A percentile compares a stretch with the other conserved stretches of the same genome.
Evolutionary conservation across 306 rosid genomes (phyloP).

Genomic region (Albizia julibrissin): DNA sequence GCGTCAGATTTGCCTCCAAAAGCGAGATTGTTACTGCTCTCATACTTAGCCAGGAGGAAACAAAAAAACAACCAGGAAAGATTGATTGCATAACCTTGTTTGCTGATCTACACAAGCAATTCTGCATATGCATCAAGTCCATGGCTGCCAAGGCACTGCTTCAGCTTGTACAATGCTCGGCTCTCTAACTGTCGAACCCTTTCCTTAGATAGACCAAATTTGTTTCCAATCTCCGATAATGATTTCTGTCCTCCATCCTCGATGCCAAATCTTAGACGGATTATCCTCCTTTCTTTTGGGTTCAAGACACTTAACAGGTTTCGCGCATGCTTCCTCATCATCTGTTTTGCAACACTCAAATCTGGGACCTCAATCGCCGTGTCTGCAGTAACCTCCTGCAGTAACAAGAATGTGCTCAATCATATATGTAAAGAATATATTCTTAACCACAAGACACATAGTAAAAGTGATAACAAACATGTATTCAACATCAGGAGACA

Average conservation of each 20-base stretch:
- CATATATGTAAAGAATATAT: not conserved
- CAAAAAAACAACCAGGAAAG: constrained; percentile 11
- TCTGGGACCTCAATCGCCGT: constrained; percentile 63
- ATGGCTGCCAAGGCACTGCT: constrained; percentile 57
- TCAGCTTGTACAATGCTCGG: constrained; percentile 73
- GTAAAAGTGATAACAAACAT: not conserved
- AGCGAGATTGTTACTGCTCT: constrained; percentile 25
- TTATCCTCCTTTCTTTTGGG: constrained; percentile 67
- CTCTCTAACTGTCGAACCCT: constrained; percentile 69
- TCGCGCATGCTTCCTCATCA: constrained; percentile 78
- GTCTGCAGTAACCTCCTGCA: constrained; percentile 92
- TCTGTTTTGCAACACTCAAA: constrained; percentile 60
- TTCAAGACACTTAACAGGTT: constrained; percentile 58
- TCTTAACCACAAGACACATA: not conserved
- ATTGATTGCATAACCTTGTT: constrained; percentile 30
- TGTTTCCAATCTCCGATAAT: constrained; percentile 58
- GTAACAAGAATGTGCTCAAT: not conserved
- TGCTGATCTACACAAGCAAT: constrained; percentile 51
- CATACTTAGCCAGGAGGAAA: constrained; percentile 13
- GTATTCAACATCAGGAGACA: constrained; percentile 4
- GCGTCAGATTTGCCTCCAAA: constrained; percentile 27
- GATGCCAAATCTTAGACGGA: constrained; percentile 82
- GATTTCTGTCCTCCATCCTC: constrained; percentile 69
- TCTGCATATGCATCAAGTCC: constrained; percentile 69
- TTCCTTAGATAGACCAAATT: constrained; percentile 71